Conservation (phyloP, 768 basidiomycete genomes). For the Sistotremastrum suecicum region DNA sequence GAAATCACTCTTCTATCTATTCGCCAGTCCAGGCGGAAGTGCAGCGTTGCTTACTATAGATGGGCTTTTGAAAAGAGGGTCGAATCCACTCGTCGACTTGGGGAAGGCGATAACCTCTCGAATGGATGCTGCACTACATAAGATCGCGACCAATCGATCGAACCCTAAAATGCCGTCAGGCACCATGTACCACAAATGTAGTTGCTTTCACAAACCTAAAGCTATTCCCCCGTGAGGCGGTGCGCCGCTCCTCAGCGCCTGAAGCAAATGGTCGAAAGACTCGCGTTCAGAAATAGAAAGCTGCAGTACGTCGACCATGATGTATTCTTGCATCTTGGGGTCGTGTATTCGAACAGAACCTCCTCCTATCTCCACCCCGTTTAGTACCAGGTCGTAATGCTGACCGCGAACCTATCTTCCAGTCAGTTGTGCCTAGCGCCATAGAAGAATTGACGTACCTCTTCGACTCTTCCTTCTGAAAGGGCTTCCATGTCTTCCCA, state of each 20-base stretch:
- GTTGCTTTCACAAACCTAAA: constrained; percentile 39
- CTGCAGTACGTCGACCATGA: constrained; percentile 68
- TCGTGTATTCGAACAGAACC: constrained; percentile 91
- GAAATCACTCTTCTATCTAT: too few species aligned
- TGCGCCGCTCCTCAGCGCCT: constrained; percentile 80
- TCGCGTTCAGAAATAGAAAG: constrained; percentile 55
- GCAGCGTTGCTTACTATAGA: constrained; percentile 37
- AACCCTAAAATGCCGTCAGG: constrained; percentile 44
- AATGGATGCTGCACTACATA: constrained; percentile 78
- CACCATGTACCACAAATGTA: constrained; percentile 6
- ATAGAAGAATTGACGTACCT: constrained; percentile 16
- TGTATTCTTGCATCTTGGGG: constrained; percentile 70
- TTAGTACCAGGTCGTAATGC: constrained; percentile 91
- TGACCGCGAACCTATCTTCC: constrained; percentile 67
- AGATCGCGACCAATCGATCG: constrained; percentile 83
- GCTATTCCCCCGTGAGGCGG: constrained; percentile 95
- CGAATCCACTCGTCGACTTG: constrained; percentile 72
- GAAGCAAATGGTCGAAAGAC: constrained; percentile 72
- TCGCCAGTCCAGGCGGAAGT: constrained; percentile 14
- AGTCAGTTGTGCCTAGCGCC: neutral
- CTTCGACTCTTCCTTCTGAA: constrained; percentile 51
- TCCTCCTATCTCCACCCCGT: constrained; percentile 88
- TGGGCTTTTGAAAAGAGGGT: constrained; percentile 84
- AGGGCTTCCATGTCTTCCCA: constrained; percentile 73
- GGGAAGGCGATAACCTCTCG: constrained; percentile 96